Conservation (phyloP, 345 rosid species). For the Anastatica hierochuntica region DNA sequence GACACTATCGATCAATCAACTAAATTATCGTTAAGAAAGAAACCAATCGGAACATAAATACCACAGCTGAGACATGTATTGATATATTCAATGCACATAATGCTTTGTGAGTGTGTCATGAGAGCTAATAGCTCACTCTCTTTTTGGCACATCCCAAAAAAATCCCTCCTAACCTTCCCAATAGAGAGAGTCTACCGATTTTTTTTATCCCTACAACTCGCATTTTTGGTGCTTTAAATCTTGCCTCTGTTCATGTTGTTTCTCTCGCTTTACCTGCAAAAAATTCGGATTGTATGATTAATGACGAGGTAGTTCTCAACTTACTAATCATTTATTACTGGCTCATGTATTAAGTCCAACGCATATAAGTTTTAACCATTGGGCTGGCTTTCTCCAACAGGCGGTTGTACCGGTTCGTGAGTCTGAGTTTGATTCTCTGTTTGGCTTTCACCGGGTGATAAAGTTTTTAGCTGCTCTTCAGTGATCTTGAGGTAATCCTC, state of each 20-base stretch:
- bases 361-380: no score
- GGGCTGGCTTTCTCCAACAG: constrained; percentile 31
- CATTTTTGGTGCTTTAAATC: constrained; percentile 31
- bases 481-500: constrained; percentile 75
- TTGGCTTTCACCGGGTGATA: constrained; percentile 26
- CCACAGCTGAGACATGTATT: no score
- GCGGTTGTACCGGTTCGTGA: constrained; percentile 27
- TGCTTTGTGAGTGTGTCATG: no score
- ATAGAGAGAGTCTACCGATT: background rate
- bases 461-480: constrained; percentile 75
- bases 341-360: no score
- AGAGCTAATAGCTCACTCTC: no score
- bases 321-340: background rate
- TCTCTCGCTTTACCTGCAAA: constrained; percentile 35
- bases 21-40: no score
- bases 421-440: constrained; percentile 29
- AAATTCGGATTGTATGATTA: background rate
- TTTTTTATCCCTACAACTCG: constrained; percentile 13
- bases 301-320: background rate
- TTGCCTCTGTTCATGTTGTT: constrained; percentile 39
- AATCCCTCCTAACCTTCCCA: background rate
- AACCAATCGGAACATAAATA: no score
- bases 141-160: no score
- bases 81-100: no score
- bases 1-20: no score